Conservation (phyloP, 2,329 filamentous ascomycete species). For the Drechmeria coniospora region DNA sequence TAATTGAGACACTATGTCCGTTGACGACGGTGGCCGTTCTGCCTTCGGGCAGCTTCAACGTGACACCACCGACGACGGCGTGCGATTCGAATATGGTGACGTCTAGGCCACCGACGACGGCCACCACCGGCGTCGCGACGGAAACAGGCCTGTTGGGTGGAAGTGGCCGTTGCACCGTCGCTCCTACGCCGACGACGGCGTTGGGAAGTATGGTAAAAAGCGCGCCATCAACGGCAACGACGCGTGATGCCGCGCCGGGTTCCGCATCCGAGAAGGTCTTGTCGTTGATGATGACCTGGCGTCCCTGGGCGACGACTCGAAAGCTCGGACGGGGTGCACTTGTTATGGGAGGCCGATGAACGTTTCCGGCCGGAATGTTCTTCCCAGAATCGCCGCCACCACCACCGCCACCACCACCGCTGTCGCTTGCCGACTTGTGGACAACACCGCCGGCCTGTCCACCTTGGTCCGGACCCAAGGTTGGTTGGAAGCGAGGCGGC, state of each 20-base stretch:
- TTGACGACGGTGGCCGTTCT: slow-evolving; percentile 19
- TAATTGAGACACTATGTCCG: slow-evolving; percentile 18
- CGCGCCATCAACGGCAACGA: slow-evolving; percentile 23
- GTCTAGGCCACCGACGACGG: slow-evolving; percentile 21
- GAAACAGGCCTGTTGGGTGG: slow-evolving; percentile 14
- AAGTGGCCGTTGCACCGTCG: slow-evolving; percentile 26
- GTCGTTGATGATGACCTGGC: slow-evolving; percentile 30
- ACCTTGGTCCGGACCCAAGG: slow-evolving; percentile 1
- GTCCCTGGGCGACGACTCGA: slow-evolving; percentile 27
- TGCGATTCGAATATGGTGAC: slow-evolving; percentile 26
- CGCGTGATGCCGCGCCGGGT: slow-evolving; percentile 19
- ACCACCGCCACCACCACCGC: not conserved
- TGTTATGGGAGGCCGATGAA: slow-evolving; percentile 1
- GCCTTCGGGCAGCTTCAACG: slow-evolving; percentile 23
- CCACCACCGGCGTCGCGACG: slow-evolving; percentile 20
- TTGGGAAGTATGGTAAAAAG: slow-evolving; percentile 34
- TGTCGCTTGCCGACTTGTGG: slow-evolving; percentile 7
- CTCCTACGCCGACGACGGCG: slow-evolving; percentile 27
- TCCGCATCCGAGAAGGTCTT: slow-evolving; percentile 26
- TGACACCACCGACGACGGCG: slow-evolving; percentile 25
- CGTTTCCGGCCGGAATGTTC: too few relatives aligned
- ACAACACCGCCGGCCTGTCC: slow-evolving; percentile 2
- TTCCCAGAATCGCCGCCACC: not conserved
- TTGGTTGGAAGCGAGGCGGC: slow-evolving; percentile 22
- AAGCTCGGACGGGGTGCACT: slow-evolving; percentile 11